Base-by-base conservation (phyloP, 176 grass and related monocot species). In the Pontederia paniculata region DNA sequence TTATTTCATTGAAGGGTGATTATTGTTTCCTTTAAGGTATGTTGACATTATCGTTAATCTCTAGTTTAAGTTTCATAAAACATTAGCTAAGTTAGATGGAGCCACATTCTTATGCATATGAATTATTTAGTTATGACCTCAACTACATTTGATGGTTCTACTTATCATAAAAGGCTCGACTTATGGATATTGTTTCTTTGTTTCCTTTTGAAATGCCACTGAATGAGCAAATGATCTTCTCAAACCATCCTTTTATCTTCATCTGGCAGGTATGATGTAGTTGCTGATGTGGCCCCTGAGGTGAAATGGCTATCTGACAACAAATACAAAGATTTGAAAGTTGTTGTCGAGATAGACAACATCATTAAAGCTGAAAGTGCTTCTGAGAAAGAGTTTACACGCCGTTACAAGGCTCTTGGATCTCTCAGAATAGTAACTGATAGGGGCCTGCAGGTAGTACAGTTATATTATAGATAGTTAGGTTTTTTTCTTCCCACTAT, bases 321-420 rank as follows among this genome's bases (percentile, higher is more conserved):
- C 44, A 91, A 90, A 73, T 91, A 98, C 69, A 98, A 84, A 66
- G 83, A 88, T 56, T 57, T 91, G 58, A 98, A 98, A 72, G 82
- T 98, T 68, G 50, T 98, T 31, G 80, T 97, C 63, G 93, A 98
- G 74, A 82, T 98, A 84, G 86, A 88, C 67, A 80, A 82, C 49
- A 72, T 70, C 66, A 57, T 98, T 76, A 67, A 90, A 53, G 86
- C 86, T 18, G 63, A 88, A 88, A 87, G 73, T 41, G 80, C 80
- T 44, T 58, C 77, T 22, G 75, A 88, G 48, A 74, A 54, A 60
- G 93, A 98, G 78, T 74, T 91, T 73, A 73, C 68, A 21, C 72
- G 77, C 9, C 86, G 83, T 50, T 77, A 87, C 70, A 98, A 84
- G 84, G 56, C 77, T 78, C 86, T 98, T 8, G 93, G 86, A 20